Evolutionary conservation across 345 rosid species (phyloP).

Genomic region (Gossypium sturtianum): DNA sequence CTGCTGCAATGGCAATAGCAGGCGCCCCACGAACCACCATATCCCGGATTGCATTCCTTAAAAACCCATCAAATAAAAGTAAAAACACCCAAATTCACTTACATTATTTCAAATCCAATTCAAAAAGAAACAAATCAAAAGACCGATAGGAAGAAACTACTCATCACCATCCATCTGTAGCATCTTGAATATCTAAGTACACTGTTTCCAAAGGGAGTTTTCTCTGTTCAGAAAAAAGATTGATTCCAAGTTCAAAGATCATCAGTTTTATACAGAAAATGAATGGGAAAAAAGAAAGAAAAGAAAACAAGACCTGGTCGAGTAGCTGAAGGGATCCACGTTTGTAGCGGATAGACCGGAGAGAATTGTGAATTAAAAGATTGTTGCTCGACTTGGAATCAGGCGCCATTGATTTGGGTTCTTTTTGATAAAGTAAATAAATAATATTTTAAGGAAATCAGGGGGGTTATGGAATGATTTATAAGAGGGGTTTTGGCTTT

Average conservation of each 20-base stretch:
- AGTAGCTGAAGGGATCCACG: background rate
- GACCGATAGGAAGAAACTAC: background rate
- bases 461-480: background rate
- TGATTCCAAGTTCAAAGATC: too few species aligned
- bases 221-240: conserved; percentile 38
- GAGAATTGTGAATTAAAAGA: background rate
- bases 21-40: conserved; percentile 99
- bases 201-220: conserved; percentile 72
- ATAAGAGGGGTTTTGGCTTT: background rate
- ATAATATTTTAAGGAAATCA: background rate
- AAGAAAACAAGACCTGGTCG: background rate
- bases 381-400: background rate
- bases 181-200: conserved; percentile 53
- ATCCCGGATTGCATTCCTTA: conserved; percentile 75
- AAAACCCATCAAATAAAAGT: background rate
- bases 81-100: background rate
- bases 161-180: conserved; percentile 76
- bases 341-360: background rate
- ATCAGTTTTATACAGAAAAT: too few species aligned
- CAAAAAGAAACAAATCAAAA: background rate
- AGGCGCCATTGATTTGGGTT: background rate
- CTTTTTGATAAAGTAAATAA: background rate
- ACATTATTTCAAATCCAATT: background rate
- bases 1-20: conserved; percentile 92
- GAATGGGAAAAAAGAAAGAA: background rate